Evolutionary conservation across 1,284 basidiomycete genomes (phyloP).

Genomic region (Tilletiaria anomala): DNA sequence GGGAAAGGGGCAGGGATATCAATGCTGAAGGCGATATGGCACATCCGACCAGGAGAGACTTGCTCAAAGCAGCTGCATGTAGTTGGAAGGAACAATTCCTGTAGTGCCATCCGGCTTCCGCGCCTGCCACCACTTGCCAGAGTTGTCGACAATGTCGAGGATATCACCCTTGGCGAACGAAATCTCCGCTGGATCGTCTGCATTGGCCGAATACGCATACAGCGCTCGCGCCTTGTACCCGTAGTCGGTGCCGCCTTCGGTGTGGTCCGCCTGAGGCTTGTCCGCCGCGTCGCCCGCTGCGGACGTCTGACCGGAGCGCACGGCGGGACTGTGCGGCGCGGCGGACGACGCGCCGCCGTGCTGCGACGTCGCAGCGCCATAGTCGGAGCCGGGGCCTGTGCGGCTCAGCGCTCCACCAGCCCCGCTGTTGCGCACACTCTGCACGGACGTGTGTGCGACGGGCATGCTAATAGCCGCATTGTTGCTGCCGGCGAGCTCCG

Average conservation of each 20-base stretch:
- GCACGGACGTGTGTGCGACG: no score
- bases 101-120: constrained; percentile 64
- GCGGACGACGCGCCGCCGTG: neutral
- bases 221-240: constrained; percentile 67
- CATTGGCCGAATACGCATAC: constrained; percentile 75
- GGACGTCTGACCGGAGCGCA: neutral
- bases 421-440: no score
- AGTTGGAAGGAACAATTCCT: constrained; percentile 49
- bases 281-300: no score
- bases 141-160: constrained; percentile 82
- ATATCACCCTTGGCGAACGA: constrained; percentile 85
- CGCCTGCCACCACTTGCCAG: constrained; percentile 63
- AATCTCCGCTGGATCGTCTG: constrained; percentile 92
- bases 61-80: constrained; percentile 35
- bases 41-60: neutral
- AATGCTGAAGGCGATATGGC: neutral
- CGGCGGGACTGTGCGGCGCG: neutral
- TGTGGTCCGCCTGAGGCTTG: constrained; percentile 2
- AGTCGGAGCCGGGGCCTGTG: no score
- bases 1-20: neutral
- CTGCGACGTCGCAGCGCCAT: neutral
- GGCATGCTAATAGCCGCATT: no score
- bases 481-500: no score
- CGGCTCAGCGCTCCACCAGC: no score
- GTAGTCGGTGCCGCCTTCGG: constrained; percentile 25